Base-by-base conservation (phyloP, 2,329 filamentous ascomycete genomes). In the Parasarocladium wereldwijsianum region DNA sequence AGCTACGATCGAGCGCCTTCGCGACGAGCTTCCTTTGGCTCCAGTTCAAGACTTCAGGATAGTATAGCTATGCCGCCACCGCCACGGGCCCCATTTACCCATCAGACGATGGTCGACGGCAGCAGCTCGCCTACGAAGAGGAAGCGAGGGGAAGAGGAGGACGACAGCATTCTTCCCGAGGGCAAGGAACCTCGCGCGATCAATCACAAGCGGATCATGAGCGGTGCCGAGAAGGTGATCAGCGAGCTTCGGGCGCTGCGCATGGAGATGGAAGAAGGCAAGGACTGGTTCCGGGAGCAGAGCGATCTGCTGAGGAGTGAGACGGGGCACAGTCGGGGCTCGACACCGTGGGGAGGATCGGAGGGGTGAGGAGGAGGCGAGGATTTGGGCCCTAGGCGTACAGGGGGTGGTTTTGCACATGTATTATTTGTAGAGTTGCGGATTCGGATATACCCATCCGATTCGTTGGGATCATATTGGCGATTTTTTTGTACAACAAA, bases 241-340 rank as follows among this genome's bases (percentile, higher is more conserved):
- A 46, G 39, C 19, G 58, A 64, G 37, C 50, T 65, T 23, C 50
- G 50, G 21, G 48, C 50, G 29, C 47, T 59, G 38, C 50, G 57
- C 10, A 46, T 54, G 33, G 59, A 62, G 33, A 51, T 66, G 45
- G 57, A 64, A 36, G 52, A 62, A 36, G 58, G 52, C 11, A 51
- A 50, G n/a, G 47, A 51, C 13, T 66, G 62, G 62, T 62, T 58
- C 40, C 49, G 45, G 31, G 51, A 54, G 31, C 60, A 66, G 42
- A 61, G 55, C 21, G 52, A 57, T 32, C 50, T 49, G 23, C 36
- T 65, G 36, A 52, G 54, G 31, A 54, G 47, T 34, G 52, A 56
- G 32, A 31, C 45, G 22, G 34, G 37, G 22, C 14, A 6, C 6
- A 56, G 48, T 29, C 46, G 50, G 34, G 46, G 36, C 5, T 47